Evolutionary conservation across 2,329 filamentous ascomycete species (phyloP).

Genomic region (Cordyceps farinosa): DNA sequence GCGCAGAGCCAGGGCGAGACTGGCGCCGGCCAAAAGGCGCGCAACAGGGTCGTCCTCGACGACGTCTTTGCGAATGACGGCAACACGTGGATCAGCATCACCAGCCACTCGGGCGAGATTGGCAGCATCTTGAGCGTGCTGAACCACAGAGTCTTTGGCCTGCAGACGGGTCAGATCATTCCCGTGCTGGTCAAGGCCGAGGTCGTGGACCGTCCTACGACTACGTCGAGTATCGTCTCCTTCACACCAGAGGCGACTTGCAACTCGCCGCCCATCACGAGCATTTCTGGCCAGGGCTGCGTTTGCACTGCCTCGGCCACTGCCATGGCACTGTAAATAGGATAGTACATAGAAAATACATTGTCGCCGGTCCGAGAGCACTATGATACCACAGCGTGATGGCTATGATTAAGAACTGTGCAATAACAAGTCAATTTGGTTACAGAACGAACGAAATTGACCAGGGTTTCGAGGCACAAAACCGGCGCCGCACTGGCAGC

Average conservation of each 20-base stretch:
- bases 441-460: too few species aligned
- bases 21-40: conserved; percentile 44
- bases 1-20: conserved; percentile 38
- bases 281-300: conserved; percentile 14
- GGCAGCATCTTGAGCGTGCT: conserved; percentile 50
- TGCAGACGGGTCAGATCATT: conserved; percentile 65
- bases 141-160: conserved; percentile 56
- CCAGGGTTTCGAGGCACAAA: too few species aligned
- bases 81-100: conserved; percentile 56
- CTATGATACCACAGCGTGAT: too few species aligned
- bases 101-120: conserved; percentile 59
- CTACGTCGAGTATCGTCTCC: conserved; percentile 11
- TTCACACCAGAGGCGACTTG: conserved; percentile 18
- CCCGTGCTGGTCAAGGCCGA: conserved; percentile 54
- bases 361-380: too few species aligned
- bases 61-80: conserved; percentile 53
- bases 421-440: too few species aligned
- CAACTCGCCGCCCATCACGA: conserved; percentile 12
- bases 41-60: conserved; percentile 50
- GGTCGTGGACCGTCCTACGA: conserved; percentile 7
- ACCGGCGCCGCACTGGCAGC: too few species aligned
- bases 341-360: not conserved
- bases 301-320: not conserved
- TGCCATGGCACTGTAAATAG: not conserved
- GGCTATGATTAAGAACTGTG: too few species aligned